Evolutionary conservation across 1,284 basidiomycete species (phyloP).

Genomic region (Rhodotorula sp.): DNA sequence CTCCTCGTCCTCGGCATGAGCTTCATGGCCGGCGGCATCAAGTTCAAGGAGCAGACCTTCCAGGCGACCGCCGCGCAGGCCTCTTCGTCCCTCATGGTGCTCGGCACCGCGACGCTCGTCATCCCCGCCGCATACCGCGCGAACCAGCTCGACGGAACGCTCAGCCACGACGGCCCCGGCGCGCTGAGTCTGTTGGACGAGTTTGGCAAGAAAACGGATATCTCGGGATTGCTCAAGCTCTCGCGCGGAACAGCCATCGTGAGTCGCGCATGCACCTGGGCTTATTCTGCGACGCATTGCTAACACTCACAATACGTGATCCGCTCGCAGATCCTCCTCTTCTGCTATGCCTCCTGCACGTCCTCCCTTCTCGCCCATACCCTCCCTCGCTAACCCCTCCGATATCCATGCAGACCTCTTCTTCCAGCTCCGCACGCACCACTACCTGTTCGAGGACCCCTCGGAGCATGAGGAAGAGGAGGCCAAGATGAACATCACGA

Average conservation of each 20-base stretch:
- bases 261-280: conserved; percentile 1
- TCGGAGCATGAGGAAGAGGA: conserved; percentile 59
- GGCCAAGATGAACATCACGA: conserved; percentile 67
- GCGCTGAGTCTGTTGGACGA: conserved; percentile 14
- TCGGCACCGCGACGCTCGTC: conserved; percentile 45
- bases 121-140: conserved; percentile 48
- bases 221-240: conserved; percentile 67
- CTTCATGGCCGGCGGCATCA: conserved; percentile 67
- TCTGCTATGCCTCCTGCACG: conserved; percentile 71
- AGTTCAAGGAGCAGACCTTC: conserved; percentile 70
- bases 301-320: neutral
- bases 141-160: conserved; percentile 36
- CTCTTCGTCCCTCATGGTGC: conserved; percentile 56
- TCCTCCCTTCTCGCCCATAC: neutral
- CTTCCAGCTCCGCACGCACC: conserved; percentile 61
- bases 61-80: conserved; percentile 81
- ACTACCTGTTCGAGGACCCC: conserved; percentile 56
- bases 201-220: conserved; percentile 26
- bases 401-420: conserved; percentile 46
- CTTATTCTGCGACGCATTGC: neutral
- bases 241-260: conserved; percentile 78
- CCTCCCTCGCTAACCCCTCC: conserved; percentile 46
- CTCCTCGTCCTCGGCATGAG: conserved; percentile 81
- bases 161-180: conserved; percentile 4
- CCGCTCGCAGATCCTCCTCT: conserved; percentile 61